Conservation (phyloP, 805 yeast genomes). For the Blastobotrys attinorum region DNA sequence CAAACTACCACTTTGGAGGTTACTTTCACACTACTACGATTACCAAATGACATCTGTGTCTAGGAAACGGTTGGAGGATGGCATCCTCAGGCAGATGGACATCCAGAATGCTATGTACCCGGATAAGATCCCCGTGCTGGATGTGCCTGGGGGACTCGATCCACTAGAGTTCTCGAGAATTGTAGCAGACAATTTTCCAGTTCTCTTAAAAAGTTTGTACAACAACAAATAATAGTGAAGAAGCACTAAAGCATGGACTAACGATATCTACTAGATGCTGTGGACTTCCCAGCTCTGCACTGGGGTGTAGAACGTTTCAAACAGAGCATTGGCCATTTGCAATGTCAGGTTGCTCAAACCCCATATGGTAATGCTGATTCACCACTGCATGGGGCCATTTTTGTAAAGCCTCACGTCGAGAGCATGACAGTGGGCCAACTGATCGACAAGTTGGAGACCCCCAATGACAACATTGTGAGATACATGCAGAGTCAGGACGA, state of each 20-base stretch:
- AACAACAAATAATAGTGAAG: background rate
- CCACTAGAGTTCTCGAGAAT: constrained; percentile 7
- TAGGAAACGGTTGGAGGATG: constrained; percentile 10
- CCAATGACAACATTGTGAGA: constrained; percentile 10
- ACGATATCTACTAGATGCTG: background rate
- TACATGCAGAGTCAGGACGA: constrained; percentile 35
- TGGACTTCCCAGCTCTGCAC: background rate
- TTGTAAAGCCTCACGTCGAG: constrained; percentile 27
- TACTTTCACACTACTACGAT: too few species aligned
- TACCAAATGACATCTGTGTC: too few species aligned
- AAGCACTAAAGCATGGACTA: background rate
- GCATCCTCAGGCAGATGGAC: constrained; percentile 17
- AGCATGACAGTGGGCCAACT: constrained; percentile 21
- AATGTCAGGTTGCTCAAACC: constrained; percentile 25
- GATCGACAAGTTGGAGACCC: constrained; percentile 14
- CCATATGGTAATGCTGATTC: constrained; percentile 33
- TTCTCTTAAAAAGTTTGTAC: constrained; percentile 7
- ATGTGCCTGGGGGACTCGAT: background rate
- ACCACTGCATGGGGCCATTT: constrained; percentile 23
- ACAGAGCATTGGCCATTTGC: constrained; percentile 7
- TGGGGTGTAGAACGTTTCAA: constrained; percentile 7
- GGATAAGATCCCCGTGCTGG: constrained; percentile 8
- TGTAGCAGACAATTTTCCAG: constrained; percentile 14
- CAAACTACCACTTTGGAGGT: too few species aligned
- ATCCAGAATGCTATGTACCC: constrained; percentile 16